Evolutionary conservation across 2,329 filamentous ascomycete genomes (phyloP).

Genomic region (Arachnomyces sp.): DNA sequence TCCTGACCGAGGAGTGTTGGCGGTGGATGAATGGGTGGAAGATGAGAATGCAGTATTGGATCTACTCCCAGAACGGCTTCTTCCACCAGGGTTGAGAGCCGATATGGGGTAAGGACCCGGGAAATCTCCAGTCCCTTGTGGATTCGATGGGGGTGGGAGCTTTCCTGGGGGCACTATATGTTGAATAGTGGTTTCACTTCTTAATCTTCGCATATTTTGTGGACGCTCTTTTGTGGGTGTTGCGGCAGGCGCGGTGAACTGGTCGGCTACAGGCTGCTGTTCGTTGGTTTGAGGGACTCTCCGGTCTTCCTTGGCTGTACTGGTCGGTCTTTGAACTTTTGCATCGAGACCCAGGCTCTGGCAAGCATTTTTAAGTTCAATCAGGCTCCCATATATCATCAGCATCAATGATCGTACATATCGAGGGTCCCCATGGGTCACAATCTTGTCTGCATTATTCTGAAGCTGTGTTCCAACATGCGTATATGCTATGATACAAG

Average conservation of each 20-base stretch:
- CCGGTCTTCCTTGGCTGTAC: slow-evolving; percentile 10
- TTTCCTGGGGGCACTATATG: slow-evolving; percentile 27
- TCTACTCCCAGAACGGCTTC: slow-evolving; percentile 44
- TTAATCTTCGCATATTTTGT: slow-evolving; percentile 36
- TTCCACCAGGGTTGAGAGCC: slow-evolving; percentile 26
- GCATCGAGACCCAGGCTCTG: slow-evolving; percentile 42
- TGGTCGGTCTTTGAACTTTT: slow-evolving; percentile 19
- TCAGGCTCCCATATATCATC: slow-evolving; percentile 50
- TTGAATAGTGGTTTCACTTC: slow-evolving; percentile 46
- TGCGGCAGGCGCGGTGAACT: slow-evolving; percentile 23
- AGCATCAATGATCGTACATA: slow-evolving; percentile 54
- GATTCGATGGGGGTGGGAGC: slow-evolving; percentile 18
- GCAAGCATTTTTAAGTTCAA: slow-evolving; percentile 55
- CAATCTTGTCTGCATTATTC: slow-evolving; percentile 43
- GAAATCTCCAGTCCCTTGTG: slow-evolving; percentile 13
- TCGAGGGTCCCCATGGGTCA: slow-evolving; percentile 48
- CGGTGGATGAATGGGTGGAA: slow-evolving; percentile 40
- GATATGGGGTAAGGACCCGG: slow-evolving; percentile 12
- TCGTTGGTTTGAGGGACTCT: slow-evolving; percentile 22
- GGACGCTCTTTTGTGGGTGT: slow-evolving; percentile 43
- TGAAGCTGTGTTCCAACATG: slow-evolving; percentile 44
- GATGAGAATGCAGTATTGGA: slow-evolving; percentile 47
- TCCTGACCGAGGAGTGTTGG: slow-evolving; percentile 69
- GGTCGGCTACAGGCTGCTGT: slow-evolving; percentile 20
- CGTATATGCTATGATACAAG: slow-evolving; percentile 43